These are phyloP conservation scores for Neofusicoccum parvum DNA, from an alignment of 2,329 filamentous ascomycete genomes.

Conservation along the genomic window DNA sequence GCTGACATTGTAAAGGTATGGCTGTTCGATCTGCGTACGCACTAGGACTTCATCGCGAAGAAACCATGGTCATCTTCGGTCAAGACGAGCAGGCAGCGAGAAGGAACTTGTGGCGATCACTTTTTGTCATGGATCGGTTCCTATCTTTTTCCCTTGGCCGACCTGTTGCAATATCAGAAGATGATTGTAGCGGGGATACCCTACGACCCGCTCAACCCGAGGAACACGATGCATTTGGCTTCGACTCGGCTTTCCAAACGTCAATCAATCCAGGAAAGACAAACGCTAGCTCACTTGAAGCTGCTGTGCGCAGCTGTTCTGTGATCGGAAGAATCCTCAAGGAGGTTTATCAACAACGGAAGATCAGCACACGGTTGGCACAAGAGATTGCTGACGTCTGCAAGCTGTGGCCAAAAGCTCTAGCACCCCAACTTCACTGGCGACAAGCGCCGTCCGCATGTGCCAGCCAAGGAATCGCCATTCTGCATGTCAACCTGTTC, in stretches of 20 bases:
- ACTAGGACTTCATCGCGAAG: slow-evolving; percentile 63
- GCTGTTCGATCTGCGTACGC: slow-evolving; percentile 65
- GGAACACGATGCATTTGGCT: slow-evolving; percentile 30
- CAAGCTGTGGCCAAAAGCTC: slow-evolving; percentile 54
- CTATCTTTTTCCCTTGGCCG: slow-evolving; percentile 64
- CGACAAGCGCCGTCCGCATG: slow-evolving; percentile 49
- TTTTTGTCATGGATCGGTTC: slow-evolving; percentile 67
- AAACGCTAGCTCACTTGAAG: slow-evolving; percentile 51
- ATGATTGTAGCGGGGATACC: slow-evolving; percentile 60
- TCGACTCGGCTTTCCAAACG: slow-evolving; percentile 30
- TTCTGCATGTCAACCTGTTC: slow-evolving; percentile 64
- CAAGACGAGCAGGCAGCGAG: slow-evolving; percentile 51
- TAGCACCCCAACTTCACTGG: slow-evolving; percentile 55
- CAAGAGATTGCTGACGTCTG: slow-evolving; percentile 60
- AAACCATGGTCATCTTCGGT: slow-evolving; percentile 59
- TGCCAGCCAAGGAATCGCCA: slow-evolving; percentile 57
- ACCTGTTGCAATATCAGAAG: slow-evolving; percentile 63
- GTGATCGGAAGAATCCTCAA: slow-evolving; percentile 62
- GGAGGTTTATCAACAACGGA: slow-evolving; percentile 62
- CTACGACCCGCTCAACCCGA: slow-evolving; percentile 31
- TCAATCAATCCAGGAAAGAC: slow-evolving; percentile 34
- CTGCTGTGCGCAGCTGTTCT: slow-evolving; percentile 59
- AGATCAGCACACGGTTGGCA: slow-evolving; percentile 60
- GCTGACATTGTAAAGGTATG: slow-evolving; percentile 50
- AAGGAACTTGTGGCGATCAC: slow-evolving; percentile 64